These are phyloP conservation scores for Passiflora organensis DNA, from an alignment of 345 rosid species.

Conservation along the genomic window DNA sequence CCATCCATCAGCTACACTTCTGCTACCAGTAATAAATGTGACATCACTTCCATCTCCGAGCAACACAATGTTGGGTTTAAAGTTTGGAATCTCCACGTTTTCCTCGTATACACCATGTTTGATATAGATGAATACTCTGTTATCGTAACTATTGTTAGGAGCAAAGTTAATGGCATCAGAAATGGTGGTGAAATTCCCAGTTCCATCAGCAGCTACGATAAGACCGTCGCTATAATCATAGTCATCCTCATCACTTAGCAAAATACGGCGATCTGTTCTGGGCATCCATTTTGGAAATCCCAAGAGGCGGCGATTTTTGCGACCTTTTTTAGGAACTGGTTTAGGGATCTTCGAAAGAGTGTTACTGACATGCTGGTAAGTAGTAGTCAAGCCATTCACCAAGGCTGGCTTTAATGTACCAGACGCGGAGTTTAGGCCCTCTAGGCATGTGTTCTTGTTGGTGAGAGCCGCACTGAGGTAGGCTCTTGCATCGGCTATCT, in stretches of 20 bases:
- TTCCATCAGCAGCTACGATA: conserved; percentile 70
- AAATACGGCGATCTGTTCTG: conserved; percentile 40
- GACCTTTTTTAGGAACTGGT: conserved; percentile 28
- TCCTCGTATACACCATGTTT: conserved; percentile 62
- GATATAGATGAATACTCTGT: conserved; percentile 45
- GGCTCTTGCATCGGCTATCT: conserved; percentile 51
- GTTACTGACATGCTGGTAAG: conserved; percentile 76
- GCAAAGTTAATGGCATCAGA: conserved; percentile 63
- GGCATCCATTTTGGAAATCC: conserved; percentile 60
- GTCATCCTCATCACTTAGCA: conserved; percentile 39
- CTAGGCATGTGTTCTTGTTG: conserved; percentile 84
- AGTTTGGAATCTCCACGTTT: conserved; percentile 58
- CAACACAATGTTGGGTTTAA: conserved; percentile 65
- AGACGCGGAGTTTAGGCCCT: conserved; percentile 66
- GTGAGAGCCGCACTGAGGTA: conserved; percentile 76
- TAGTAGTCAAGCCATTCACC: conserved; percentile 33
- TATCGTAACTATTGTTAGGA: conserved; percentile 51
- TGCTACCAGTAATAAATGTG: conserved; percentile 56
- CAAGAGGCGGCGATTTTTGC: conserved; percentile 40
- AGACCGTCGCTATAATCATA: conserved; percentile 52
- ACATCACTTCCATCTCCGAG: conserved; percentile 66
- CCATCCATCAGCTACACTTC: conserved; percentile 76
- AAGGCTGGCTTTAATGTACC: conserved; percentile 56
- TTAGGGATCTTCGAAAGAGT: conserved; percentile 60
- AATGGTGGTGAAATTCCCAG: conserved; percentile 74